Evolutionary conservation across 1,284 basidiomycete genomes (phyloP).

Genomic region (Stereum hirsutum): DNA sequence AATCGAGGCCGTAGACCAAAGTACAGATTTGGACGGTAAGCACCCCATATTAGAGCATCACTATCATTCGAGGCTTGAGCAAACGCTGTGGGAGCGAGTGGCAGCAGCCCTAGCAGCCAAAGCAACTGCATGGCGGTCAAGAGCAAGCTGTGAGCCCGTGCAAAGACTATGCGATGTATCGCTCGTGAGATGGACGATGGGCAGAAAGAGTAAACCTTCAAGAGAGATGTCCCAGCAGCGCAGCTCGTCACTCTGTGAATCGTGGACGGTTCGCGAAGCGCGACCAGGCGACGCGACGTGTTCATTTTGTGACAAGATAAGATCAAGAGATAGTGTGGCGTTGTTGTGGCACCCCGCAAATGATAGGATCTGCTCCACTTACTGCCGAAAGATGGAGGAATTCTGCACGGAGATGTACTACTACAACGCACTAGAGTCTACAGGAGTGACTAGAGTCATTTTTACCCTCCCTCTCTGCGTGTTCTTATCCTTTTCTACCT

Average conservation of each 20-base stretch:
- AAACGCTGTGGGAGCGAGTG: conserved; percentile 16
- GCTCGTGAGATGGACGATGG: background rate
- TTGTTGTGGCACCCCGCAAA: too few relatives aligned
- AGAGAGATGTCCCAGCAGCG: too few relatives aligned
- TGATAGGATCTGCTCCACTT: too few relatives aligned
- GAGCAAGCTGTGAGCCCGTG: too few relatives aligned
- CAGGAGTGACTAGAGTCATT: conserved; percentile 75
- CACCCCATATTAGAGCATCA: conserved; percentile 79
- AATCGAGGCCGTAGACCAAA: conserved; percentile 83
- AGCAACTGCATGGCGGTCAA: conserved; percentile 24
- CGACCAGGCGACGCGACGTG: too few relatives aligned
- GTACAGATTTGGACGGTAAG: conserved; percentile 88
- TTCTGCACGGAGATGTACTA: too few relatives aligned
- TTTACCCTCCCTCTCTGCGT: conserved; percentile 90
- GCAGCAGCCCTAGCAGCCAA: conserved; percentile 21
- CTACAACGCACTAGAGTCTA: conserved; percentile 45
- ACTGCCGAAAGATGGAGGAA: too few relatives aligned
- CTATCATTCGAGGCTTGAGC: conserved; percentile 30
- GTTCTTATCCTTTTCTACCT: conserved; percentile 91
- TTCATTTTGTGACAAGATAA: too few relatives aligned
- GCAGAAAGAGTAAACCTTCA: too few relatives aligned
- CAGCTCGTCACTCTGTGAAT: too few relatives aligned
- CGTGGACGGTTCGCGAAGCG: too few relatives aligned
- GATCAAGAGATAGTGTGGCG: too few relatives aligned
- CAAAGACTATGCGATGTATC: background rate